Evolutionary conservation across 2,329 filamentous ascomycete species (phyloP), one percentile per base, ranked within the genome.

Genomic region (Trichoderma oligosporum): DNA sequence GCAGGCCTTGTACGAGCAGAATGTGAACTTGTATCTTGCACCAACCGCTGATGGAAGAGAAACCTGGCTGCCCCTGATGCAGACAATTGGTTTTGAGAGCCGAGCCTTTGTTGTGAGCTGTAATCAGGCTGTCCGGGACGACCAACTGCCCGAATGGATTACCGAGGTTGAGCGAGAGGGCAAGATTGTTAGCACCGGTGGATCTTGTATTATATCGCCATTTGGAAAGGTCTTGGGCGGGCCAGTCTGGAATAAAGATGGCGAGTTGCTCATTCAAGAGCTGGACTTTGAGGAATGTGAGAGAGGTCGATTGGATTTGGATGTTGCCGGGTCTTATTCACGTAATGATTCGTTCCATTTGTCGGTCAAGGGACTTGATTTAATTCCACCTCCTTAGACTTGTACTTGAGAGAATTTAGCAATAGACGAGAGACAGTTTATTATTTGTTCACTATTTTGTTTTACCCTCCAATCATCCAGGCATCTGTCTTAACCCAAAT

Each of bases 291-390:
- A 52, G 7, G 48, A 52, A 11, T 52, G 48, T 14, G 48, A 52
- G 36, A 52, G 16, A 12, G 48, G 48, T 14, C 48, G 36, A 11
- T 27, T 52, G 25, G 48, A 52, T 12, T 33, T 52, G 36, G 48
- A 52, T 16, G 48, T 52, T 52, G 48, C 48, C 31, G 48, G 48
- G n/a, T 52, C 48, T n/a, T 52, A 52, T 42, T 52, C 48, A 6
- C 48, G 48, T 8, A 53, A 53, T 42, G 49, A 53, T n/a, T 53
- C 49, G 9, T 53, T 53, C 22, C 49, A 53, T 18, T 22, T 53
- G 14, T 18, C 27, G 8, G 49, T 53, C 5, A 53, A 42, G 4
- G 38, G 49, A 4, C 49, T 53, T 18, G 49, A 53, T 12, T 33
- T 53, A 24, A 33, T 53, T n/a, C 36, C 49, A 42, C 49, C 49